Percentiles rank a stretch among this genome's conserved stretches.
These are phyloP conservation scores for Liquidambar formosana DNA, from an alignment of 164 flowering plant species.

Conservation along the genomic window DNA sequence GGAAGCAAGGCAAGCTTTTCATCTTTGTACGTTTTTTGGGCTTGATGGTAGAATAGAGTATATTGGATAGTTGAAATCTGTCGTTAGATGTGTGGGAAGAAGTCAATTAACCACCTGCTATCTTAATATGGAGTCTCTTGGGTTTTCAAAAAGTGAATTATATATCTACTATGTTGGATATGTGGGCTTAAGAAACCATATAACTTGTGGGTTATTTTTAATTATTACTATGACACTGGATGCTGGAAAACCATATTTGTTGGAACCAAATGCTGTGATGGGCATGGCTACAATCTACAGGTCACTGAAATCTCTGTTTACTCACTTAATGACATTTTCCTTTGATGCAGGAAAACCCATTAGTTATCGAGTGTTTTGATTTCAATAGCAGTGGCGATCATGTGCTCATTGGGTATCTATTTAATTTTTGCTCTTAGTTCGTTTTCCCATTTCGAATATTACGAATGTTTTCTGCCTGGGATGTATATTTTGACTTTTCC, in stretches of 20 bases:
- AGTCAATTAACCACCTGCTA: background rate
- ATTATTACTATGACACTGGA: no score
- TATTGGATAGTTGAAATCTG: background rate
- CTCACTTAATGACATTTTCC: background rate
- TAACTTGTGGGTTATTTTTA: no score
- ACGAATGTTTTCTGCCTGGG: background rate
- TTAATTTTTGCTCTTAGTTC: conserved; percentile 1
- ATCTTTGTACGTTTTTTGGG: background rate
- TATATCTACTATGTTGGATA: no score
- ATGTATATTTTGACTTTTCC: background rate
- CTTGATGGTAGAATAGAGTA: background rate
- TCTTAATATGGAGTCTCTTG: background rate
- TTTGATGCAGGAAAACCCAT: conserved; percentile 74
- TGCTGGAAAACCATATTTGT: no score
- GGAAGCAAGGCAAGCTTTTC: conserved; percentile 67
- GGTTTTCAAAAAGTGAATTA: no score
- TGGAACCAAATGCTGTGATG: no score
- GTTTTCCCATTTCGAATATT: background rate
- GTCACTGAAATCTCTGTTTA: no score
- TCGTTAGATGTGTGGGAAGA: no score
- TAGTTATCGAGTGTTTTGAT: conserved; percentile 86
- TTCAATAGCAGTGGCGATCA: conserved; percentile 83
- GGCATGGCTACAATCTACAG: no score
- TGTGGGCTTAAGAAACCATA: no score
- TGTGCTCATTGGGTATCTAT: conserved; percentile 70